Percentiles rank a stretch among this genome's conserved stretches.
phyloP scores from a whole-genome alignment of 2,329 filamentous ascomycete species.

The Diaporthe citrichinensis region DNA sequence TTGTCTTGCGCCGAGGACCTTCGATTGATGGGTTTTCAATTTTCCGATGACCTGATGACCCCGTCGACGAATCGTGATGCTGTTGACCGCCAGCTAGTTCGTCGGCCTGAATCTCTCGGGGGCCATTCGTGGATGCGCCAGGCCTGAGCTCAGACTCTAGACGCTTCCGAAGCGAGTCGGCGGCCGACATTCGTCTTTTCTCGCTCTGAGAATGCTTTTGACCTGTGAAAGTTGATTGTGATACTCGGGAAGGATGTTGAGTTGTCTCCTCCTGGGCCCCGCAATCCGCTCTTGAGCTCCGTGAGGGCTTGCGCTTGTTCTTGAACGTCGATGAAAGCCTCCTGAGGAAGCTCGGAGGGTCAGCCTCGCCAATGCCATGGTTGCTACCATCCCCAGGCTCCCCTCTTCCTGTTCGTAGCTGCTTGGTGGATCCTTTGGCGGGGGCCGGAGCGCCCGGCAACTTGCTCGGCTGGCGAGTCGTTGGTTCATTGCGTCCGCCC shows the following conservation, averaged over 20 bases:
- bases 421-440: neutral
- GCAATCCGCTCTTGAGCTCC: neutral
- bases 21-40: neutral
- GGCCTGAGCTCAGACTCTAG: conserved; percentile 26
- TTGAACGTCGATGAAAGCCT: conserved; percentile 34
- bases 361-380: neutral
- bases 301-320: neutral
- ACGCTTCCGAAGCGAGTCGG: conserved; percentile 12
- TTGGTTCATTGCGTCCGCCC: neutral
- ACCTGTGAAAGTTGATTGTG: neutral
- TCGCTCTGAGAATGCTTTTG: neutral
- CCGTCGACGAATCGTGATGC: too few relatives aligned
- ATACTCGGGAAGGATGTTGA: neutral
- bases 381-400: neutral
- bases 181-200: neutral
- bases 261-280: neutral
- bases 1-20: conserved; percentile 2
- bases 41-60: neutral
- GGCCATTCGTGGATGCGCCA: neutral
- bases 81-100: neutral
- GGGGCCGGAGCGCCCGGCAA: neutral
- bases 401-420: neutral
- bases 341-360: neutral
- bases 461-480: conserved; percentile 6
- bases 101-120: neutral